Percentiles rank a stretch among this genome's conserved stretches.
Evolutionary conservation across 2,329 filamentous ascomycete genomes (phyloP).

Genomic region (Cordyceps sp.): DNA sequence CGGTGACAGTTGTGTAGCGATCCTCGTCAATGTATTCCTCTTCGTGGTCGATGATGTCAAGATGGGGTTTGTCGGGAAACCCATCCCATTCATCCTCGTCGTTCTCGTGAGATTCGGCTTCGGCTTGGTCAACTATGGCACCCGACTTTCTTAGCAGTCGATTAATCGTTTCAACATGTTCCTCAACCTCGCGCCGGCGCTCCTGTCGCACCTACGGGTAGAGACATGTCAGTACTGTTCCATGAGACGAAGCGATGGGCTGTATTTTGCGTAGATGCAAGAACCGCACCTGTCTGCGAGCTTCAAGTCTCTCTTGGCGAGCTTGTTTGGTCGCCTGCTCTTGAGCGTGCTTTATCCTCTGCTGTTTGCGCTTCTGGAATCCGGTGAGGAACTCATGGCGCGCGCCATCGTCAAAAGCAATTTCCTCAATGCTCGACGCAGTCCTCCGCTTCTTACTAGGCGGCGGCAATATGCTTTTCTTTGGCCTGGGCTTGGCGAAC

Average conservation of each 20-base stretch:
- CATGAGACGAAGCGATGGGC: too few species aligned
- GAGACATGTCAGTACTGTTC: background rate
- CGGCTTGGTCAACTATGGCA: slow-evolving; percentile 20
- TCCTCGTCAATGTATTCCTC: slow-evolving; percentile 96
- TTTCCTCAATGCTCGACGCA: slow-evolving; percentile 50
- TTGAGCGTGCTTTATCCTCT: slow-evolving; percentile 70
- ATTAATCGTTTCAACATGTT: slow-evolving; percentile 66
- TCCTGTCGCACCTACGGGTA: slow-evolving; percentile 58
- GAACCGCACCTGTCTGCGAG: slow-evolving; percentile 54
- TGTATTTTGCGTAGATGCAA: too few species aligned
- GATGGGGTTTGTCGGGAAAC: slow-evolving; percentile 33
- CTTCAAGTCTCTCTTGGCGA: slow-evolving; percentile 56
- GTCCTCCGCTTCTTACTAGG: slow-evolving; percentile 51
- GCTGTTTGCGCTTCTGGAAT: slow-evolving; percentile 89
- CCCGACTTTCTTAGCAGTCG: slow-evolving; percentile 47
- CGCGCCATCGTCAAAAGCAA: slow-evolving; percentile 67
- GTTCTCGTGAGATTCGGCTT: slow-evolving; percentile 23
- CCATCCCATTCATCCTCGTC: slow-evolving; percentile 46
- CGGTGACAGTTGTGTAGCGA: slow-evolving; percentile 84
- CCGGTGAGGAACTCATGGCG: slow-evolving; percentile 82
- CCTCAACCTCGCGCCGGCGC: slow-evolving; percentile 63
- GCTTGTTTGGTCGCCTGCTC: slow-evolving; percentile 64
- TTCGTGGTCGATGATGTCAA: slow-evolving; percentile 54
- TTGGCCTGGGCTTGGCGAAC: slow-evolving; percentile 42
- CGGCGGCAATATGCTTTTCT: slow-evolving; percentile 39